Base-by-base conservation (phyloP, 176 grass and related monocot genomes). In the Rhipidocladum racemiflorum region DNA sequence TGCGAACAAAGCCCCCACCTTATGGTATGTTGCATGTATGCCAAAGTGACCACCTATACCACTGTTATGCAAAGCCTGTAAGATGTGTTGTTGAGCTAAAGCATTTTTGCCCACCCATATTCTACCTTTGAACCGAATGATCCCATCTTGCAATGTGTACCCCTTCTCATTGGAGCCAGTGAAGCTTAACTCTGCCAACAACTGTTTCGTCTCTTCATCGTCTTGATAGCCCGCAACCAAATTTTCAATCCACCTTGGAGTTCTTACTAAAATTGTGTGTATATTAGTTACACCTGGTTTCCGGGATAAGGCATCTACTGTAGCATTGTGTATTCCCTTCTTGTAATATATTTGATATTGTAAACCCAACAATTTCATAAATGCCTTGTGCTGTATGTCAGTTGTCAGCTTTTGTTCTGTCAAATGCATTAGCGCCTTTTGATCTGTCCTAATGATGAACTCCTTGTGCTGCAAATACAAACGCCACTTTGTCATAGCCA, bases 251-350 rank as follows among this genome's bases (percentile, higher is more conserved):
- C 56, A 60, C 0, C 4, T 0, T 0, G 56, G 56, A 4, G 9
- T 14, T 3, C 11, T 3, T 0, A 10, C 10, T 8, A 11, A 45
- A 2, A 45, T 45, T 13, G 44, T 23, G 1, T n/a, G 0, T 0
- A 60, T 0, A 0, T 24, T 2, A 3, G 2, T 5, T 1, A 2
- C 0, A 1, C 5, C 23, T 4, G 10, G 10, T 1, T 12, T 10
- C 0, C 23, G 2, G 0, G 56, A 27, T 3, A 60, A 3, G 0
- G n/a, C n/a, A 13, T 60, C 9, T 4, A 9, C 56, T 0, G 23
- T 23, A 4, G n/a, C 9, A 60, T 60, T 60, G 0, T n/a, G 23
- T 1, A 9, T 12, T 0, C 56, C n/a, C 5, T 13, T 24, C 3
- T 60, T 60, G 9, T 60, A 60, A 0, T 27, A 9, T 4, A 60